Percentiles rank a stretch among this genome's conserved stretches.
phyloP scores from a whole-genome alignment of 345 rosid genomes.

The Euphorbia peplus region DNA sequence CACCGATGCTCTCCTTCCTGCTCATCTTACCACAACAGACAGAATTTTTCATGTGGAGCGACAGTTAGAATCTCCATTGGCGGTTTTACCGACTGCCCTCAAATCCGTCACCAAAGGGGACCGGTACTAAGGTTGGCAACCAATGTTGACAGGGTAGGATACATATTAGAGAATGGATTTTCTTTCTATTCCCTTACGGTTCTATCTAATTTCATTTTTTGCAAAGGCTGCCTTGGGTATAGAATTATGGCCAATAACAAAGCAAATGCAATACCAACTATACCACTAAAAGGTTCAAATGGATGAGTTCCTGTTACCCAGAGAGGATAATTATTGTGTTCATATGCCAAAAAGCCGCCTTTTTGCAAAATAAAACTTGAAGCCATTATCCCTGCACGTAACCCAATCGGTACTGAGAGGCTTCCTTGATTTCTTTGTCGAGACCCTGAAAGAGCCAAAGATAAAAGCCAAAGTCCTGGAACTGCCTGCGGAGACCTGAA shows the following conservation, averaged over 20 bases:
- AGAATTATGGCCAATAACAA: slow-evolving; percentile 48
- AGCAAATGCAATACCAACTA: slow-evolving; percentile 61
- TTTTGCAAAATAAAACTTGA: slow-evolving; percentile 58
- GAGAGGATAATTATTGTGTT: slow-evolving; percentile 35
- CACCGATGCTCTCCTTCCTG: not conserved
- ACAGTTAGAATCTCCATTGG: too few relatives aligned
- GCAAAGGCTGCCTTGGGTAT: slow-evolving; percentile 49
- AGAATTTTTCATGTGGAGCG: too few relatives aligned
- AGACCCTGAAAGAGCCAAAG: slow-evolving; percentile 61
- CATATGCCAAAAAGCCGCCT: slow-evolving; percentile 56
- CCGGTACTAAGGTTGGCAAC: too few relatives aligned
- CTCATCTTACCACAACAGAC: too few relatives aligned
- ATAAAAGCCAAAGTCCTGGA: slow-evolving; percentile 77
- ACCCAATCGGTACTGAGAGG: slow-evolving; percentile 64
- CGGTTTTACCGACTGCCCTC: not conserved
- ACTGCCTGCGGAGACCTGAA: slow-evolving; percentile 67
- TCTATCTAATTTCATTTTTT: slow-evolving; percentile 8
- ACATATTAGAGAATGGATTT: too few relatives aligned
- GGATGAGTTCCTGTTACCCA: slow-evolving; percentile 71
- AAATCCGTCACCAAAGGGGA: too few relatives aligned
- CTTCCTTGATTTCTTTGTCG: slow-evolving; percentile 60
- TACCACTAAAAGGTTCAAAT: slow-evolving; percentile 77
- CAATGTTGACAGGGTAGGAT: too few relatives aligned
- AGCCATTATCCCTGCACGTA: slow-evolving; percentile 64
- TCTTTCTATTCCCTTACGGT: slow-evolving; percentile 4